phyloP scores from a whole-genome alignment of 2,329 filamentous ascomycete genomes.

The Dactylonectria estremocensis region DNA sequence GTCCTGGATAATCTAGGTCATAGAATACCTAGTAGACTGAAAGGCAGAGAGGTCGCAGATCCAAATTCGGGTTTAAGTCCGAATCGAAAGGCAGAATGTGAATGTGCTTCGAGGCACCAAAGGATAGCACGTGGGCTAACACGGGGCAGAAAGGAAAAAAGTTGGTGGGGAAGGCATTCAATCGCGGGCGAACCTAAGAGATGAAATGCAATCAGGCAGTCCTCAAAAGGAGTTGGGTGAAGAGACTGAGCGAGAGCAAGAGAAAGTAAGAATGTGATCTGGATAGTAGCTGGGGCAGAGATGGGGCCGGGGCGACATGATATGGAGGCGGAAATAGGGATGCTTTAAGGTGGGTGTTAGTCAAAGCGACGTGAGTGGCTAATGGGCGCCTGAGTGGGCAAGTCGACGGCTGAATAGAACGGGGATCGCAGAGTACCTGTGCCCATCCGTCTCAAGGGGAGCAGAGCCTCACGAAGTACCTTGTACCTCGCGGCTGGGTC shows the following conservation, averaged over 20 bases:
- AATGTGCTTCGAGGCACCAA: not conserved
- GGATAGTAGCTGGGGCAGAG: not conserved
- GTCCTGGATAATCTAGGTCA: not conserved
- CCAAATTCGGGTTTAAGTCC: not conserved
- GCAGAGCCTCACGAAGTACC: constrained; percentile 3
- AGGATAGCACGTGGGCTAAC: not conserved
- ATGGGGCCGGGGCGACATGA: not conserved
- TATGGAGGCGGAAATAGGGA: not conserved
- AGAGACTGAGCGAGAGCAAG: not conserved
- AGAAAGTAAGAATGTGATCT: not conserved
- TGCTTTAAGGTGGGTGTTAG: constrained; percentile 1
- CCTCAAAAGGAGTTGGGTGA: not conserved
- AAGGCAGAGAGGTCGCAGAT: not conserved
- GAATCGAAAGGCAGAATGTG: not conserved
- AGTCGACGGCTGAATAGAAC: not conserved
- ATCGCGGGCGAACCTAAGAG: not conserved
- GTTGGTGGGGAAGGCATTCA: not conserved
- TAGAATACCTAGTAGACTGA: not conserved
- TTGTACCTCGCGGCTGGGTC: not conserved
- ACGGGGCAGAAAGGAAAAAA: not conserved
- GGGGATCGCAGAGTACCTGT: constrained; percentile 7
- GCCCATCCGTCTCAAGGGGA: not conserved
- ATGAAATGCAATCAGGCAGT: not conserved
- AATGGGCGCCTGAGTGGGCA: not conserved
- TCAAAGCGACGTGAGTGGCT: not conserved